Base-by-base conservation (phyloP, 345 rosid species). In the Sonneratia alba region DNA sequence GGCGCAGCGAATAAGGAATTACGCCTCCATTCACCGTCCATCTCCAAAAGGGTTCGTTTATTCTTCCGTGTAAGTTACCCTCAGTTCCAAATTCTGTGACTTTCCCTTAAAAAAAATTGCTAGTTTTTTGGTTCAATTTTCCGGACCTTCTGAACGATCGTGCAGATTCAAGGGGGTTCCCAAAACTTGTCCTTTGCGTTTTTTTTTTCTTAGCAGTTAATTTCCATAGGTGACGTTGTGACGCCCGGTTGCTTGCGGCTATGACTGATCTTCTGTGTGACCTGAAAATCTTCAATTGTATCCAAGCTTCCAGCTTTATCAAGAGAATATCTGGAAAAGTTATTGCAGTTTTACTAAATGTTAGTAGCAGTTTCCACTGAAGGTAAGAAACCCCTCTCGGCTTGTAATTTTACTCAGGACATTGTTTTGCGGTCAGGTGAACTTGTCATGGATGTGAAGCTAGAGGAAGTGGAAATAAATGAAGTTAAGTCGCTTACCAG, bases 401-500 rank as follows among this genome's bases (percentile, higher is more conserved):
- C 9, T 40, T 48, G 2, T 48, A 48, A 48, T 48, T 48, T 10
- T 12, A 0, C 32, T 27, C 32, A 27, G 59, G 22, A 53, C 59
- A 53, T 19, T 69, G 71, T 47, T 9, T 18, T 69, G 3, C 47
- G 61, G 15, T 32, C 40, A 69, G 55, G 67, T 57, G 67, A 62
- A 49, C 5, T 19, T 0, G 40, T 55, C 40, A 67, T 73, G 72
- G 68, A 68, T 59, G 42, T 12, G 66, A 32, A 70, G 11, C 18
- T 36, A 47, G 77, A 70, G 42, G 78, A 74, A 69, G 71, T 14
- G 70, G 77, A 72, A 70, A 34, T n/a, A 45, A 36, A 55, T 6
- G 77, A 69, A 47, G 48, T 66, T 40, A 70, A 67, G 66, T 13
- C 1, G 9, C 6, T 18, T 49, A n/a, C 24, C 19, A 0, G 71